Evolutionary conservation across 805 yeast species (phyloP), one percentile per base, ranked within the genome.

Genomic region (Starmerella apis): DNA sequence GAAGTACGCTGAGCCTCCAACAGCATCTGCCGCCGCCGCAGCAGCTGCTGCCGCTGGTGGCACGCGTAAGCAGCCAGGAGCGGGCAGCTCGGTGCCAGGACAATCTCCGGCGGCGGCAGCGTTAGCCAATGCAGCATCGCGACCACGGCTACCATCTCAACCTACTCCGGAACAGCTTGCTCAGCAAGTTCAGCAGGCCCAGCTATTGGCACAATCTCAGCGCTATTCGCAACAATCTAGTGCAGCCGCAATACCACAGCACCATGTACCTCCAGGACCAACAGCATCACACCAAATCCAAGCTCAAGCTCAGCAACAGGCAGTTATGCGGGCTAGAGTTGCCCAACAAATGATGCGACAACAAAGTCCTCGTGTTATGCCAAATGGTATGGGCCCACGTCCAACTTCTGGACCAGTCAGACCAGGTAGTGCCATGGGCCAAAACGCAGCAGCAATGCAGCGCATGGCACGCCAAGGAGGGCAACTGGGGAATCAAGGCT

Each of bases 1-100:
- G 62, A 55, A 55, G 49, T 38, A 50, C 45, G 70, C 76, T 53
- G 62, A 72, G 51, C 72, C 72, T 52, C 75, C 72, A 50, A 47
- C 52, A 22, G 24, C 35, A 28, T 56, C 56, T 28, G 60, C 60
- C 5, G 16, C 37, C 18, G 45, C 43, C 1, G 48, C 46, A 5
- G 37, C 37, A 7, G 37, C 46, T 9, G 46, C 38, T n/a, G 44
- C 49, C 31, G 33, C 39, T 6, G 39, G 25, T 1, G 28, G 44
- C 19, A 11, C n/a, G n/a, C n/a, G n/a, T n/a, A n/a, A n/a, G n/a
- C n/a, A n/a, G n/a, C n/a, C n/a, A n/a, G n/a, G n/a, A n/a, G n/a
- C n/a, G n/a, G n/a, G n/a, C n/a, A n/a, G n/a, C n/a, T n/a, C 25
- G 2, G 27, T 19, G 35, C 35, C 35, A 31, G 39, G 37, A 5